These are phyloP conservation scores for Fistulinella prunicolor DNA, from an alignment of 768 basidiomycete genomes.

Conservation along the genomic window DNA sequence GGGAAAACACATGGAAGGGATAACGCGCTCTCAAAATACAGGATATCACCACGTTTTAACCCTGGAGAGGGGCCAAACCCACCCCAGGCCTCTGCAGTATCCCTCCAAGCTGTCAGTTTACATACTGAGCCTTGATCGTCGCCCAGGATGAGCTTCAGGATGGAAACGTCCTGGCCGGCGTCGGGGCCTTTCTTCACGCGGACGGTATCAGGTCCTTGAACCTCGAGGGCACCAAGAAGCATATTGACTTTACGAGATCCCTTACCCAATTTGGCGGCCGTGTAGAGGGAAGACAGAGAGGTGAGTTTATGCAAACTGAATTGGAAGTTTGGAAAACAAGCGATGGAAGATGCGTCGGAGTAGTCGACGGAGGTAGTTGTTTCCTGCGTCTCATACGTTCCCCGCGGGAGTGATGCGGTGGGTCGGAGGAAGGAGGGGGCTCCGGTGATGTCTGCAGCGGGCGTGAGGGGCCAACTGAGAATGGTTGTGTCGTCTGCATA, in stretches of 20 bases:
- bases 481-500: conserved; percentile 45
- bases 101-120: conserved; percentile 77
- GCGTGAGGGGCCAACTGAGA: conserved; percentile 60
- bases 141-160: conserved; percentile 70
- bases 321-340: conserved; percentile 69
- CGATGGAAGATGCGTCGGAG: conserved; percentile 70
- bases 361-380: conserved; percentile 47
- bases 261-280: conserved; percentile 27
- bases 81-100: conserved; percentile 72
- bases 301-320: conserved; percentile 64
- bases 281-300: conserved; percentile 42
- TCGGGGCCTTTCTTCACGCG: conserved; percentile 65
- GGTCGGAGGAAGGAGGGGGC: conserved; percentile 26
- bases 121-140: conserved; percentile 68
- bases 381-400: conserved; percentile 43
- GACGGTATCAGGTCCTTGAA: conserved; percentile 72
- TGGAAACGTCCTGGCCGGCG: conserved; percentile 63
- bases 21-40: conserved; percentile 64
- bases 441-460: conserved; percentile 20
- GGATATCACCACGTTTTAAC: conserved; percentile 68
- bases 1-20: conserved; percentile 7
- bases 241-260: conserved; percentile 52
- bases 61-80: conserved; percentile 38
- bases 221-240: conserved; percentile 67
- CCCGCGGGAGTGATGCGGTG: conserved; percentile 25